phyloP scores from a whole-genome alignment of 768 basidiomycete species.

The Mycena floridula region DNA sequence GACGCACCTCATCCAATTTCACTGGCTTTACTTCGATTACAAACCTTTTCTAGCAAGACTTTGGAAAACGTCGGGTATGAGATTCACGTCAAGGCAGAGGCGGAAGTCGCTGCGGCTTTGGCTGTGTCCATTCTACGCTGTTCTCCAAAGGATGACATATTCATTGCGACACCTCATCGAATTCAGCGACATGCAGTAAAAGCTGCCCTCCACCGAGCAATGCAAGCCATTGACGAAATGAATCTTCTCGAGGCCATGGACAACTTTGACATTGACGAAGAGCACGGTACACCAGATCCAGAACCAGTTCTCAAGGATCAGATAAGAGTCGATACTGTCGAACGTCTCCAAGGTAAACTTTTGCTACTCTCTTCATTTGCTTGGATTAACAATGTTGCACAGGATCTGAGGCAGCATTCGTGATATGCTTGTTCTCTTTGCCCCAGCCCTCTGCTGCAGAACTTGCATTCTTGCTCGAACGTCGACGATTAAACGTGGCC shows the following conservation, averaged over 20 bases:
- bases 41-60: conserved; percentile 20
- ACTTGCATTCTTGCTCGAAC: conserved; percentile 38
- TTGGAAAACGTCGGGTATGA: conserved; percentile 37
- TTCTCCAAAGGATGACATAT: conserved; percentile 37
- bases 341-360: conserved; percentile 39
- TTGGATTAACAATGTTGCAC: neutral
- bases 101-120: conserved; percentile 37
- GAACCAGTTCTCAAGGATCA: conserved; percentile 8
- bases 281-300: neutral
- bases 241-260: conserved; percentile 10
- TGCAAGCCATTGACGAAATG: conserved; percentile 5
- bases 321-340: conserved; percentile 44
- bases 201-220: conserved; percentile 22
- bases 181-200: conserved; percentile 47
- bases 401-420: conserved; percentile 50
- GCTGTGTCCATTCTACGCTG: conserved; percentile 31
- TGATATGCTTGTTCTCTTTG: conserved; percentile 46
- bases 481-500: conserved; percentile 44
- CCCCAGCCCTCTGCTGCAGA: conserved; percentile 30
- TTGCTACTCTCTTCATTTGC: too few relatives aligned
- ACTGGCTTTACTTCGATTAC: conserved; percentile 35
- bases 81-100: conserved; percentile 41
- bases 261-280: conserved; percentile 6
- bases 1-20: conserved; percentile 32
- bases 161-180: conserved; percentile 47